Percentiles rank a stretch among this genome's conserved stretches.
phyloP scores from a whole-genome alignment of 2,329 filamentous ascomycete genomes.

The Ascochyta pisi region DNA sequence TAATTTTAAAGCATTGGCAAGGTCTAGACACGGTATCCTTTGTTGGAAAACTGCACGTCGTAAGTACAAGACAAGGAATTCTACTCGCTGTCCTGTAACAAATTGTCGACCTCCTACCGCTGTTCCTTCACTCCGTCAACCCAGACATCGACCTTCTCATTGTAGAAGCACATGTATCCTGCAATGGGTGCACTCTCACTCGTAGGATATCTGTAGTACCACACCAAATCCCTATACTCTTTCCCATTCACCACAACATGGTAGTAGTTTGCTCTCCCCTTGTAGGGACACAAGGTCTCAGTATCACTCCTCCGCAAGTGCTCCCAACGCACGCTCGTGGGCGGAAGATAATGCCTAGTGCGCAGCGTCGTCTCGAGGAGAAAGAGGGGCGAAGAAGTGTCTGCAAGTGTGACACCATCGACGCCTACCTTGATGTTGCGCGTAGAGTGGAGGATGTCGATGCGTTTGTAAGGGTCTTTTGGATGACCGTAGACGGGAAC shows the following conservation, averaged over 20 bases:
- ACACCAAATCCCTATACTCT: constrained; percentile 61
- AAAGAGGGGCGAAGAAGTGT: constrained; percentile 56
- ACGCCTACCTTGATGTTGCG: constrained; percentile 61
- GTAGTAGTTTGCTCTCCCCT: constrained; percentile 70
- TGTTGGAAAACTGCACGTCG: not conserved
- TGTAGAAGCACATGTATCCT: constrained; percentile 69
- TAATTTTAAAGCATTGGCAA: not conserved
- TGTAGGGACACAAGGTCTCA: constrained; percentile 69
- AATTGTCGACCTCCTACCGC: not conserved
- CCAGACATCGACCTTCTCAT: constrained; percentile 71
- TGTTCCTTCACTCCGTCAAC: constrained; percentile 60
- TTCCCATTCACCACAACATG: constrained; percentile 58
- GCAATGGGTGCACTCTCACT: constrained; percentile 63
- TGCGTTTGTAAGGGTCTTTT: constrained; percentile 70
- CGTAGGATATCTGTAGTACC: constrained; percentile 68
- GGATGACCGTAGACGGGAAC: constrained; percentile 66
- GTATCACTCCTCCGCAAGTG: constrained; percentile 60
- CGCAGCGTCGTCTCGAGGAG: constrained; percentile 68
- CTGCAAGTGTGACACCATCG: constrained; percentile 55
- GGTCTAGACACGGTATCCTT: not conserved
- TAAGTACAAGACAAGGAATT: not conserved
- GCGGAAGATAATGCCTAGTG: constrained; percentile 65
- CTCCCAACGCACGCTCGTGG: constrained; percentile 57
- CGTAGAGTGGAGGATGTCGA: constrained; percentile 66
- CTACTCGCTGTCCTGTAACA: not conserved